phyloP scores from a whole-genome alignment of 164 flowering plant species.

The Liriodendron chinense region DNA sequence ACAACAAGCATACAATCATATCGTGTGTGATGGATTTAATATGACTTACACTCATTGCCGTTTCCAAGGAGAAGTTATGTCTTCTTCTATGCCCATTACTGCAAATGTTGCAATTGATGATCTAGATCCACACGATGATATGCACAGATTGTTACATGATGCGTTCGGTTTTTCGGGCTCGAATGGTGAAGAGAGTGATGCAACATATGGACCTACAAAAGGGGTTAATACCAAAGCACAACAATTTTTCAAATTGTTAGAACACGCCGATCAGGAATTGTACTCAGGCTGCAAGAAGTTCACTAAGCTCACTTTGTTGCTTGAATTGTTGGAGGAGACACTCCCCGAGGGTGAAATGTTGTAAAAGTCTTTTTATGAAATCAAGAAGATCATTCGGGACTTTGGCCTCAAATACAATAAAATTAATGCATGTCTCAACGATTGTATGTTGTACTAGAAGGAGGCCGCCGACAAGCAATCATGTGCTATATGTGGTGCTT shows the following conservation, averaged over 20 bases:
- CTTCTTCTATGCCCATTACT: too few relatives aligned
- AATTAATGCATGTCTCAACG: neutral
- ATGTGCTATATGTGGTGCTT: neutral
- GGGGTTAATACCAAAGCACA: neutral
- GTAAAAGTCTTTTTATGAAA: neutral
- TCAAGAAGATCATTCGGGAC: neutral
- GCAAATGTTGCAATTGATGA: too few relatives aligned
- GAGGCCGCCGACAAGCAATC: neutral
- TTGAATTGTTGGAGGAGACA: neutral
- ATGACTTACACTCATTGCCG: too few relatives aligned
- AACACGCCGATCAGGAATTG: neutral
- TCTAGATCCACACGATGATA: too few relatives aligned
- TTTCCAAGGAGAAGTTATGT: too few relatives aligned
- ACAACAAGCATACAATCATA: too few relatives aligned
- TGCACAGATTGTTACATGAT: too few relatives aligned
- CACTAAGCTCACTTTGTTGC: neutral
- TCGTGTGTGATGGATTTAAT: too few relatives aligned
- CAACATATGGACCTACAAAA: neutral
- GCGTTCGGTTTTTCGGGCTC: too few relatives aligned
- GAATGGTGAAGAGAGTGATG: neutral
- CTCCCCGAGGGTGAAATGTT: neutral
- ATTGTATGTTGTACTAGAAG: slow-evolving; percentile 7
- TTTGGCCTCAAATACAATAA: neutral
- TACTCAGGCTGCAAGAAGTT: neutral
- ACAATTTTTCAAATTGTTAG: neutral